Evolutionary conservation across 169 alveolate species (phyloP), one percentile per base, ranked within the genome.

Genomic region (Plasmodium vinckei): DNA sequence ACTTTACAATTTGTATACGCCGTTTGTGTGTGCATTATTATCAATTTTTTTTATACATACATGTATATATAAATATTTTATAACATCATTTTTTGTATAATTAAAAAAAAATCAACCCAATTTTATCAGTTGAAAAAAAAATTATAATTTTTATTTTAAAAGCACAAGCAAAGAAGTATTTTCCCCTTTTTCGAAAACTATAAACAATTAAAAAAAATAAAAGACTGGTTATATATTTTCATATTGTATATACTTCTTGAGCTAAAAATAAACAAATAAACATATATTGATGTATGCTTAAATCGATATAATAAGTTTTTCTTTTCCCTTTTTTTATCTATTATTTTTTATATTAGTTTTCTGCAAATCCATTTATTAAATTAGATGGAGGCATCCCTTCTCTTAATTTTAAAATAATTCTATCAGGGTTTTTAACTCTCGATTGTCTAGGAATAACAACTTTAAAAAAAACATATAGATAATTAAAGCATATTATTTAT

Each of bases 371-470:
- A 42, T 65, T 63, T 15, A 71, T 63, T 23, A 86, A 69, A 53
- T 56, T 59, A 5, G 91, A 86, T 17, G 91, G 91, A 17, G 91
- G 42, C n/a, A 69, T 87, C 0, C 91, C 91, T 70, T 86, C 91
- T 86, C 91, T 72, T 13, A 86, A 23, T n/a, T 23, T 86, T 47
- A 86, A 72, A 86, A 86, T 86, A 21, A 23, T 49, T 51, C 91
- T 86, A 13, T 86, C 91, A 23, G 91, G 68, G 56, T 59, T 70
- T 70, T 87, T 56, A 46, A 82, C 63, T 61, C 90, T 82, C 42
- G 90, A 82, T 56, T 82, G 90, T 17, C 90, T 65, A 13, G 90
- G 90, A 79, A 82, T 82, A 19, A 82, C 65, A n/a, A 82, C 90
- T 79, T 1, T 23, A 17, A 42, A 54, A 23, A 33, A 25, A 15